Base-by-base conservation (phyloP, 176 grass and related monocot genomes). In the Triticum dicoccoides region DNA sequence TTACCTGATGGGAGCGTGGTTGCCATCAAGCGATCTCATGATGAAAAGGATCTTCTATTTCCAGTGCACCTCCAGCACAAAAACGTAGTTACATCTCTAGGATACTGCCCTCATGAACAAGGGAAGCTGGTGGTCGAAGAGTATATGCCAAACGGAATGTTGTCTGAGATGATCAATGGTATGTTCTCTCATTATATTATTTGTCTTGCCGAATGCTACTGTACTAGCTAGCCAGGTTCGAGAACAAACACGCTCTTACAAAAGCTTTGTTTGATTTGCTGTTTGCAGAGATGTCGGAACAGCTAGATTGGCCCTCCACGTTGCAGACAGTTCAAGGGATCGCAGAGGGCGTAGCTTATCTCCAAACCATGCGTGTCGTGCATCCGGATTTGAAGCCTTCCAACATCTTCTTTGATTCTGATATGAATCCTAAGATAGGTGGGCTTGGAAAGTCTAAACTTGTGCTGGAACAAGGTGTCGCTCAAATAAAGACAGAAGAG, bases 341-440 rank as follows among this genome's bases (percentile, higher is more conserved):
- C 52, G 15, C 52, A 56, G 15, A 18, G 15, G 52, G 52, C 52
- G 5, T 56, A 56, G 52, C 52, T 56, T 56, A 56, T 23, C 61
- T 63, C n/a, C 23, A 63, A 37, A 17, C 11, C 66, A 9, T 42
- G 61, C n/a, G 10, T 69, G 52, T 56, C 24, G 17, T 81, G 23
- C 61, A 81, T 35, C 13, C 56, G 9, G 61, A 81, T 68, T 62
- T 81, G 9, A 81, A 81, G 17, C 6, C 61, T 5, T 24, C 35
- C 79, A 81, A 81, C 61, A 81, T 81, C 29, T 38, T 81, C 21
- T 47, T 81, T n/a, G 79, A 81, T 18, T 20, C 33, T 62, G 37
- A 81, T 14, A 68, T 81, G 79, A 81, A 81, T 49, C 37, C 79
- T 18, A 81, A 81, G 61, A 81, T 81, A 13, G 44, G 61, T 18